Evolutionary conservation across 1,139 yeast species (phyloP).

Genomic region (Suhomyces wounanorum): DNA sequence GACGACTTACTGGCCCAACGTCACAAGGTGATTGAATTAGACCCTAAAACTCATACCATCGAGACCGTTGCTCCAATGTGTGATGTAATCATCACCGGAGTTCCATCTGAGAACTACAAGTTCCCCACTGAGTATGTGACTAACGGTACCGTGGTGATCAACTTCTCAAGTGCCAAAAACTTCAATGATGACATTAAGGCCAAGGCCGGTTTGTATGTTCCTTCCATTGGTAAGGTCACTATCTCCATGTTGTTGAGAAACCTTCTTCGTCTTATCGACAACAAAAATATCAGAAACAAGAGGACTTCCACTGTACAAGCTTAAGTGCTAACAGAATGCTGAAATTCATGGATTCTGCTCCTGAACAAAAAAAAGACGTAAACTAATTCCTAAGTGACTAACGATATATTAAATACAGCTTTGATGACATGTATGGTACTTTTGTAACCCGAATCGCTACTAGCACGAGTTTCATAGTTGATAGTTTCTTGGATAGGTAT

Average conservation of each 20-base stretch:
- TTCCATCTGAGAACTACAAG: conserved; percentile 79
- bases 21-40: conserved; percentile 79
- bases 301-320: background rate
- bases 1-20: conserved; percentile 81
- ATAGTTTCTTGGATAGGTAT: background rate
- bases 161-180: conserved; percentile 87
- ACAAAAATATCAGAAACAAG: conserved; percentile 40
- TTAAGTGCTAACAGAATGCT: background rate
- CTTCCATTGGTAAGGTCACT: conserved; percentile 94
- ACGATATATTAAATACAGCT: background rate
- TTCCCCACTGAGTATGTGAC: conserved; percentile 79
- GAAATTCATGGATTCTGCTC: background rate
- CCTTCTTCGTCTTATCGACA: conserved; percentile 74
- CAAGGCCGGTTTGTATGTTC: conserved; percentile 89
- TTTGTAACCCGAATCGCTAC: background rate
- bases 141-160: conserved; percentile 88
- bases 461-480: background rate
- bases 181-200: conserved; percentile 77
- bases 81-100: conserved; percentile 95
- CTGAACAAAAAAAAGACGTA: background rate
- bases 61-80: conserved; percentile 71
- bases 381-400: background rate
- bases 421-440: background rate
- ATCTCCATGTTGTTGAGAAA: conserved; percentile 91
- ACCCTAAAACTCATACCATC: conserved; percentile 43